Base-by-base conservation (phyloP, 768 basidiomycete genomes). In the Tremella mesenterica region DNA sequence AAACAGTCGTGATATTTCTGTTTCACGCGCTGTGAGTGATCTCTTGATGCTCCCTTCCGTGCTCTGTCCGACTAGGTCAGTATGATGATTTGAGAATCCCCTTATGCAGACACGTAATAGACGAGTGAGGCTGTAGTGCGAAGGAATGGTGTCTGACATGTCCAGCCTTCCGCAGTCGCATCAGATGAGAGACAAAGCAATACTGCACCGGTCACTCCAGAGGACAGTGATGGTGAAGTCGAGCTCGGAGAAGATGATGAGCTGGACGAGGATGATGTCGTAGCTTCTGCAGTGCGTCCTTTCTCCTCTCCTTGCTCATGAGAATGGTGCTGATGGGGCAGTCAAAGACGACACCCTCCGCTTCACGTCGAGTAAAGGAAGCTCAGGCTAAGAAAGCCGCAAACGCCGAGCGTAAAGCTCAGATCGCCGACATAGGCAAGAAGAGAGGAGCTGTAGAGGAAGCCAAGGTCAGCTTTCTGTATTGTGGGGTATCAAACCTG, bases 1-100 rank as follows among this genome's bases (percentile, higher is more conserved):
- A 1, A 65, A 65, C 20, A 86, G 84, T 71, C 88, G 89, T 69
- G 88, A 92, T 58, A 84, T 91, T 43, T 91, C 88, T 3, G 58
- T 67, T 9, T 67, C 63, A 51, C 81, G 90, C 65, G 85, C 88
- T 77, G 88, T 85, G 64, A 53, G 78, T 70, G 28, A 2, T 4
- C 18, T 30, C 74, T 77, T 44, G 25, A 20, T 28, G 34, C 26
- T 25, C 10, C 41, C 18, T 20, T 20, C 41, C 18, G 7, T 25
- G 18, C 41, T 7, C n/a, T n/a, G 8, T 20, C 26, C 18, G 7
- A 25, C 8, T 43, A 9, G 41, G 8, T 20, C 41, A 20, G 41
- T n/a, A n/a, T n/a, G n/a, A n/a, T n/a, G n/a, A n/a, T n/a, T n/a
- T n/a, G n/a, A n/a, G n/a, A n/a, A n/a, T n/a, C n/a, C n/a, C n/a